Base-by-base conservation (phyloP, 1,139 yeast species). In the Torulaspora globosa region DNA sequence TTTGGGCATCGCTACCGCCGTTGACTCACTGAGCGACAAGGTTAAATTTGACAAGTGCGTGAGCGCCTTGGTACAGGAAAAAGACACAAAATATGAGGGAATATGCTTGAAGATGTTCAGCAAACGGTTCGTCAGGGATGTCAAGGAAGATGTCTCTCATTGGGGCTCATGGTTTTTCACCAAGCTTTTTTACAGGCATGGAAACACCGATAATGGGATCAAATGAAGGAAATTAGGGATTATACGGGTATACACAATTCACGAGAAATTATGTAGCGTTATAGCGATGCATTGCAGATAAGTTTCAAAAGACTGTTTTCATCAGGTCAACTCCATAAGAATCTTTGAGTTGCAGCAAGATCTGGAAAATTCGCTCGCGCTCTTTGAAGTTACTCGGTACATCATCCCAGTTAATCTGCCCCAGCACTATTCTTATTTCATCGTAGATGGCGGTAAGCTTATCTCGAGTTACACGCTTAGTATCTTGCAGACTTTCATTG, bases 91-190 rank as follows among this genome's bases (percentile, higher is more conserved):
- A 29, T 57, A 57, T 44, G 52, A 51, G 36, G 58, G 59, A 1
- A 29, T 55, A 3, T 53, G 54, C 37, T 43, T 48, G 32, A 55
- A 46, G 34, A 36, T 57, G 37, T 32, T 53, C 18, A 49, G 49
- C 19, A 50, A 45, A 34, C 44, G 49, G 27, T 46, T 53, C 29
- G 28, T 49, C 15, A 32, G 44, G 24, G 43, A 49, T 30, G 32
- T 55, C n/a, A 44, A 51, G 31, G 36, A 46, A 24, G 50, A 51
- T 35, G 21, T 54, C 8, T 46, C 45, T 12, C 35, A 16, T 2
- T 57, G 59, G 60, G 44, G 48, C 9, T 30, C 41, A n/a, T 55
- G 60, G 60, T 35, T 52, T 14, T 50, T 47, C 28, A 55, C 42
- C 4, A 51, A 41, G 30, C 41, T 53, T 10, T 44, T 41, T 23